Evolutionary conservation across 2,329 filamentous ascomycete species (phyloP).

Genomic region (Coniella vitis): DNA sequence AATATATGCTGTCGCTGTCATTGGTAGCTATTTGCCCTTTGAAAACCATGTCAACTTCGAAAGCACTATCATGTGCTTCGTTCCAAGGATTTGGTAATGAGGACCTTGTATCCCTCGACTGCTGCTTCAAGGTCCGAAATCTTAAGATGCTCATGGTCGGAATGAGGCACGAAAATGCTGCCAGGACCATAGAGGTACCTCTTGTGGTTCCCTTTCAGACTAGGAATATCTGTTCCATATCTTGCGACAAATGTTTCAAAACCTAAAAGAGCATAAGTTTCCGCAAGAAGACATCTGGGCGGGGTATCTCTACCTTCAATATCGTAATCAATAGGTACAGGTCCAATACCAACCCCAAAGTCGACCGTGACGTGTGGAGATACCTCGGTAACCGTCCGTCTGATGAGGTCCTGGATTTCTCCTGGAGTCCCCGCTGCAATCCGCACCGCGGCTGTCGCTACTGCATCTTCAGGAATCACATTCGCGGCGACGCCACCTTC

Average conservation of each 20-base stretch:
- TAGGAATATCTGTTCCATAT: constrained; percentile 88
- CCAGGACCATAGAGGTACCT: constrained; percentile 34
- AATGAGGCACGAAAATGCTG: neutral
- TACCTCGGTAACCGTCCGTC: constrained; percentile 46
- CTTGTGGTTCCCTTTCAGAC: constrained; percentile 61
- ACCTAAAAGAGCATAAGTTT: constrained; percentile 27
- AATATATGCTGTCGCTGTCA: no score
- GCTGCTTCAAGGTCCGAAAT: neutral
- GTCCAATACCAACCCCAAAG: constrained; percentile 64
- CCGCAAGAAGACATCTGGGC: neutral
- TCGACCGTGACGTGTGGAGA: constrained; percentile 31
- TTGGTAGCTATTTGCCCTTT: no score
- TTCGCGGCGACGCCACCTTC: constrained; percentile 79
- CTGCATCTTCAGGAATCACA: constrained; percentile 63
- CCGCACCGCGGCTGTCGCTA: constrained; percentile 60
- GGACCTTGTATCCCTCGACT: neutral
- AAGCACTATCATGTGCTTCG: neutral
- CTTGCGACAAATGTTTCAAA: constrained; percentile 80
- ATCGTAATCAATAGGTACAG: constrained; percentile 71
- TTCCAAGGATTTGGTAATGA: neutral
- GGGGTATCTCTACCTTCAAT: constrained; percentile 54
- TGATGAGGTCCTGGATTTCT: constrained; percentile 50
- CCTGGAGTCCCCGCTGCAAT: constrained; percentile 63
- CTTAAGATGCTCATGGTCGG: neutral
- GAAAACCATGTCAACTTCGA: no score